phyloP scores from a whole-genome alignment of 1,284 basidiomycete species.

The Cutaneotrichosporon sp. region DNA sequence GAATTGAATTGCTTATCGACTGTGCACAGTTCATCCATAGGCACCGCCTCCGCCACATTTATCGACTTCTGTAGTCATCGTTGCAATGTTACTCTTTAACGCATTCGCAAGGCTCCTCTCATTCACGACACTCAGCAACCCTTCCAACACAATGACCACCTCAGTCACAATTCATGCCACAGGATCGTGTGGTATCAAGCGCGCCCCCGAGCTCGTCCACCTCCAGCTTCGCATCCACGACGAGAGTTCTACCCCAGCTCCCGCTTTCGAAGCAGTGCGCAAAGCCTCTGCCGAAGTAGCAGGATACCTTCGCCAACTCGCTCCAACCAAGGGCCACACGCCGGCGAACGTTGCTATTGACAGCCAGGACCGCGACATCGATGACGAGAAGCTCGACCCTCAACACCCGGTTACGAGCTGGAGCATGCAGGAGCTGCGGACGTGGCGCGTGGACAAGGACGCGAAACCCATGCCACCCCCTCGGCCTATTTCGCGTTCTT shows the following conservation, averaged over 20 bases:
- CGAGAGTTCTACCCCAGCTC: background rate
- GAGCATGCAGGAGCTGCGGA: conserved; percentile 12
- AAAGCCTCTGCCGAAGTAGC: background rate
- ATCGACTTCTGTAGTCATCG: too few relatives aligned
- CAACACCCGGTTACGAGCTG: conserved; percentile 15
- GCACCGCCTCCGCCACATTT: too few relatives aligned
- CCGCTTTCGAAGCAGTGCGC: background rate
- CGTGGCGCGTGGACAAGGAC: background rate
- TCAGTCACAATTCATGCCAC: background rate
- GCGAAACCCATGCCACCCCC: background rate
- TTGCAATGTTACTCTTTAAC: too few relatives aligned
- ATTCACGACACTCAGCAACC: background rate
- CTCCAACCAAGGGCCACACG: conserved; percentile 1
- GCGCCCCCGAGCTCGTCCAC: conserved; percentile 10
- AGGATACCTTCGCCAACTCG: background rate
- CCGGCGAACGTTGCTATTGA: background rate
- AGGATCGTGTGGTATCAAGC: conserved; percentile 1
- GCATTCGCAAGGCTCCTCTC: background rate
- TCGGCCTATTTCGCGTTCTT: background rate
- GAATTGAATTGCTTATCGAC: too few relatives aligned
- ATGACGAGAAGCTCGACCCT: conserved; percentile 2
- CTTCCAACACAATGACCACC: background rate
- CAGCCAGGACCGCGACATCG: conserved; percentile 6
- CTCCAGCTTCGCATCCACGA: conserved; percentile 2
- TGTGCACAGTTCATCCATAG: too few relatives aligned